These are phyloP conservation scores for Yarrowia sp. DNA, from an alignment of 805 yeast genomes.

Conservation along the genomic window DNA sequence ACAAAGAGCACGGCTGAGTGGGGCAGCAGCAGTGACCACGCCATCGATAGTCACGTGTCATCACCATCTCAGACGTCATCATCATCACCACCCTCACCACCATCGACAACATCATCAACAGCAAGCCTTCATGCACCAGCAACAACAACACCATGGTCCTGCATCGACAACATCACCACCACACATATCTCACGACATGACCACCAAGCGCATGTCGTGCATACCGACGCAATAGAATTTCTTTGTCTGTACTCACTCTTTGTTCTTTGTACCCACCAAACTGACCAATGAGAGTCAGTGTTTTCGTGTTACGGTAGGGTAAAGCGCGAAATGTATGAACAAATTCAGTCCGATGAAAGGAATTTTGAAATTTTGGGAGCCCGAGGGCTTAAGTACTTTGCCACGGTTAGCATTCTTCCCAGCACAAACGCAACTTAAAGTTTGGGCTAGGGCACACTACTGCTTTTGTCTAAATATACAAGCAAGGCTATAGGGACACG, in stretches of 20 bases:
- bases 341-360: conserved; percentile 25
- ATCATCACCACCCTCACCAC: neutral
- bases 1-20: neutral
- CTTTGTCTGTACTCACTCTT: conserved; percentile 25
- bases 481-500: conserved; percentile 24
- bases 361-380: conserved; percentile 25
- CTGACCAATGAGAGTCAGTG: conserved; percentile 25
- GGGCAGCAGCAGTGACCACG: neutral
- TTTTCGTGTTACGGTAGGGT: conserved; percentile 25
- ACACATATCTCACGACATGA: neutral
- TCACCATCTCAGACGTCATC: neutral
- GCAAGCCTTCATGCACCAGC: neutral
- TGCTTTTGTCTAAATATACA: conserved; percentile 18
- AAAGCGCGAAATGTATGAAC: conserved; percentile 25
- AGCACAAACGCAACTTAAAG: conserved; percentile 21
- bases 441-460: conserved; percentile 18
- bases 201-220: conserved; percentile 23
- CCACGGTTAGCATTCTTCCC: conserved; percentile 24
- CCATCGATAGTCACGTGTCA: neutral
- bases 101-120: neutral
- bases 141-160: neutral
- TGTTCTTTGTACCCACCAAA: conserved; percentile 22
- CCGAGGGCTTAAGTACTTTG: conserved; percentile 26
- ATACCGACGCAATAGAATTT: conserved; percentile 5
- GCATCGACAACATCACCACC: neutral